Percentiles rank a stretch among this genome's conserved stretches.
Conservation (phyloP, 2,329 filamentous ascomycete genomes). For the Diplocarpon rosae region DNA sequence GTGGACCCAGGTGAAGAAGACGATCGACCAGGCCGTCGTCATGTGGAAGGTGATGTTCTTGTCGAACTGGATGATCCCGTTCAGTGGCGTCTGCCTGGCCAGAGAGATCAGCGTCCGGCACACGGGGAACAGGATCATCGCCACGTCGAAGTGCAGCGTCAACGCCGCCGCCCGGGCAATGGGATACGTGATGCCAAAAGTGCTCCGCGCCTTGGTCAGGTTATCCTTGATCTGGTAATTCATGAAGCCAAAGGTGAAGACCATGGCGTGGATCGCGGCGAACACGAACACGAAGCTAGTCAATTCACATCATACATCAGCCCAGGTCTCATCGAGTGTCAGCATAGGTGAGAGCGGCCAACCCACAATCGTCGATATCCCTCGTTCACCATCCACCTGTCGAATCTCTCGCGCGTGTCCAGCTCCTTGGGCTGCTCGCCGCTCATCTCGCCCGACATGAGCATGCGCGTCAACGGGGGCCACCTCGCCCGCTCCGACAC, state of each 20-base stretch:
- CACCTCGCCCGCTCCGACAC: conserved; percentile 66
- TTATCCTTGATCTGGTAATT: conserved; percentile 73
- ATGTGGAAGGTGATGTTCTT: conserved; percentile 88
- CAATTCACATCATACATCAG: no score
- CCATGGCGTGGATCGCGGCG: conserved; percentile 59
- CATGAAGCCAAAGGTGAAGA: conserved; percentile 71
- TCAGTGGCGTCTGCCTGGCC: conserved; percentile 67
- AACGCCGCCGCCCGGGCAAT: conserved; percentile 67
- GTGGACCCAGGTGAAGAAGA: conserved; percentile 81
- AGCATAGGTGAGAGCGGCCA: no score
- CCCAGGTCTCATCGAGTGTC: no score
- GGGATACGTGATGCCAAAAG: conserved; percentile 65
- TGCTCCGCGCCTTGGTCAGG: conserved; percentile 51
- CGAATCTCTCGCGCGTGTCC: conserved; percentile 59
- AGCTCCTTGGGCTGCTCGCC: conserved; percentile 60
- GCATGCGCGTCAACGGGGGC: conserved; percentile 71
- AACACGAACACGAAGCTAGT: conserved; percentile 66
- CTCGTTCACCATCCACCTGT: conserved; percentile 84
- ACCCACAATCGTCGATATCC: conserved; percentile 70
- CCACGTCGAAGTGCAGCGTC: conserved; percentile 72
- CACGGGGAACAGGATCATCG: conserved; percentile 68
- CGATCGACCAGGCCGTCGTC: conserved; percentile 74
- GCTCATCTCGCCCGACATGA: conserved; percentile 74
- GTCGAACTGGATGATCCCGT: conserved; percentile 80
- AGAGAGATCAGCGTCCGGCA: conserved; percentile 78